Conservation (phyloP, 2,329 filamentous ascomycete species). For the Colletotrichum australisinense region DNA sequence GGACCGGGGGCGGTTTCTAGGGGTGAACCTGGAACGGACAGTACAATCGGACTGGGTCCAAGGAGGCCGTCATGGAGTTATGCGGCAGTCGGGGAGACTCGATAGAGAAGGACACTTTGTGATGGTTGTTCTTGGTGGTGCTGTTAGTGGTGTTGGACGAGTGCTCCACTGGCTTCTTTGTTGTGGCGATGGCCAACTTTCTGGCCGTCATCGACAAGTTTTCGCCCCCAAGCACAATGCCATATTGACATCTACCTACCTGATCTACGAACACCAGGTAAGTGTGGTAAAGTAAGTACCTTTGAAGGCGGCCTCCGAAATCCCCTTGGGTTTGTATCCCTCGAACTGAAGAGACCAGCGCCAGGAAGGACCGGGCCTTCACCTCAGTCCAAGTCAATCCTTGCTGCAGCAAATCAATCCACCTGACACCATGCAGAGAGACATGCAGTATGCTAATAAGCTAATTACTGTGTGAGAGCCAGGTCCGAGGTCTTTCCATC, state of each 20-base stretch:
- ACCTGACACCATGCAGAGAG: constrained; percentile 11
- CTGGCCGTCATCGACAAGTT: neutral
- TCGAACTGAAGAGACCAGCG: constrained; percentile 3
- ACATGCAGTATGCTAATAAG: neutral
- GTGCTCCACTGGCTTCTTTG: neutral
- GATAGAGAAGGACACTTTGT: neutral
- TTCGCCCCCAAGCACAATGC: neutral
- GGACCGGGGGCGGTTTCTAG: constrained; percentile 13
- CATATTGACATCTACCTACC: neutral
- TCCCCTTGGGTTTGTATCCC: neutral
- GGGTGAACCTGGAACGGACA: constrained; percentile 26
- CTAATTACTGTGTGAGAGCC: neutral
- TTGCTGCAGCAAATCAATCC: constrained; percentile 15
- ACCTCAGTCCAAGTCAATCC: constrained; percentile 17
- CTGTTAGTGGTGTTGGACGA: neutral
- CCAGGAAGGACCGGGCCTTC: constrained; percentile 21
- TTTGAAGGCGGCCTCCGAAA: neutral
- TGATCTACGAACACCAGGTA: no score
- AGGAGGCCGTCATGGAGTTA: constrained; percentile 11
- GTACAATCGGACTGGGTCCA: constrained; percentile 18
- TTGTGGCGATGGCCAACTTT: neutral
- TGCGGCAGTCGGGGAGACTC: neutral
- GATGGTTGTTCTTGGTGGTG: neutral
- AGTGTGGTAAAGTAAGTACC: no score
- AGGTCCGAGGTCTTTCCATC: neutral